Percentiles rank a stretch among this genome's conserved stretches.
These are phyloP conservation scores for Petasospora rhodanensis DNA, from an alignment of 1,139 yeast genomes.

Conservation along the genomic window DNA sequence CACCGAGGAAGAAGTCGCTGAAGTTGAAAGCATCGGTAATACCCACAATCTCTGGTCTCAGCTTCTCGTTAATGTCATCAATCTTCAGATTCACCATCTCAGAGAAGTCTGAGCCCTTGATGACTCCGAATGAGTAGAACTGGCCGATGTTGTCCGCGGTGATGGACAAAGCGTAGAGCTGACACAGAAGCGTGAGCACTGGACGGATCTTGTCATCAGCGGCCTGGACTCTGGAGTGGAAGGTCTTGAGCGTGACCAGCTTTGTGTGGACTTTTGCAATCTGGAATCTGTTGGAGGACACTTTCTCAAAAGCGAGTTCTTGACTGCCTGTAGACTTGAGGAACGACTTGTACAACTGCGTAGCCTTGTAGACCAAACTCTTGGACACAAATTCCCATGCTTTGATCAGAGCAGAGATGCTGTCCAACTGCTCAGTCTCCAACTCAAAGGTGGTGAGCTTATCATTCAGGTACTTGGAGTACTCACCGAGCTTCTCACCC, in stretches of 20 bases:
- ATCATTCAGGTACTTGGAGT: constrained; percentile 31
- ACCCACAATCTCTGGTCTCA: constrained; percentile 72
- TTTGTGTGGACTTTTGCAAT: constrained; percentile 41
- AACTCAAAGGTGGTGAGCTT: constrained; percentile 23
- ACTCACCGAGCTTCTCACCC: constrained; percentile 21
- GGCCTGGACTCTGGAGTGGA: constrained; percentile 29
- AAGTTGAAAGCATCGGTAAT: constrained; percentile 83
- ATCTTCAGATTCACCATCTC: constrained; percentile 20
- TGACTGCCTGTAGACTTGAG: constrained; percentile 25
- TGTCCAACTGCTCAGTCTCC: constrained; percentile 26
- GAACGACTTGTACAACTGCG: constrained; percentile 23
- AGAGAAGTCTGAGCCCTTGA: constrained; percentile 17
- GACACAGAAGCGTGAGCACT: constrained; percentile 15
- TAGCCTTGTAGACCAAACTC: constrained; percentile 32
- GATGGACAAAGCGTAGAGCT: constrained; percentile 16
- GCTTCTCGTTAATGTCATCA: constrained; percentile 35
- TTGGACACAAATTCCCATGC: constrained; percentile 40
- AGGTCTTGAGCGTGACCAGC: constrained; percentile 32
- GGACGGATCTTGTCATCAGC: constrained; percentile 29
- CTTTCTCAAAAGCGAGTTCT: constrained; percentile 38
- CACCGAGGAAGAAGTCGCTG: constrained; percentile 76
- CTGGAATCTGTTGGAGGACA: constrained; percentile 39
- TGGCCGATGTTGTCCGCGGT: constrained; percentile 22
- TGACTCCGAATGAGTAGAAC: constrained; percentile 18
- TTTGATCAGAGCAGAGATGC: constrained; percentile 29